phyloP scores from a whole-genome alignment of 2,329 filamentous ascomycete genomes.

The Eutypella sp. region DNA sequence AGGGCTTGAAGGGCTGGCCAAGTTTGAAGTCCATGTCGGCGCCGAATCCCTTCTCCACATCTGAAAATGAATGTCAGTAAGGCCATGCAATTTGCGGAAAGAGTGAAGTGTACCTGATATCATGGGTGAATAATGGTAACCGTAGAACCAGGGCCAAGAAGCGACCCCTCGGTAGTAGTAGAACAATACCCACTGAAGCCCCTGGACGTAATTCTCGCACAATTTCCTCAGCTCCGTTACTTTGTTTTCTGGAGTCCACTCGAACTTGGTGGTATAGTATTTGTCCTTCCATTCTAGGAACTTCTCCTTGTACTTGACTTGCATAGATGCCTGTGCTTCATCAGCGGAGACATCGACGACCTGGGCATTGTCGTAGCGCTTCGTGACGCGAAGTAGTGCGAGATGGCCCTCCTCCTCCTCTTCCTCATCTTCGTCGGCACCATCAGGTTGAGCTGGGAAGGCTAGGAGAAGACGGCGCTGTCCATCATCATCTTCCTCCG shows the following conservation, averaged over 20 bases:
- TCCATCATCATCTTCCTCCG: slow-evolving; percentile 52
- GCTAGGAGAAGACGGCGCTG: slow-evolving; percentile 47
- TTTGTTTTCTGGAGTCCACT: slow-evolving; percentile 78
- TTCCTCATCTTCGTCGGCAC: slow-evolving; percentile 54
- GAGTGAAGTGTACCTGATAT: slow-evolving; percentile 61
- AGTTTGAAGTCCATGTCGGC: slow-evolving; percentile 90
- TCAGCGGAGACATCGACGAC: slow-evolving; percentile 75
- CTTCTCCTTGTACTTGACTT: slow-evolving; percentile 83
- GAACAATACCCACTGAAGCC: slow-evolving; percentile 94
- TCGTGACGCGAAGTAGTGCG: slow-evolving; percentile 79
- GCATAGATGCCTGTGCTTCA: slow-evolving; percentile 72
- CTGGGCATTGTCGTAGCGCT: slow-evolving; percentile 84
- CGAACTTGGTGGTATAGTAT: slow-evolving; percentile 86
- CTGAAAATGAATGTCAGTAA: slow-evolving; percentile 39
- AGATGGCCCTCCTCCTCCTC: slow-evolving; percentile 76
- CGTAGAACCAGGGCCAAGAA: slow-evolving; percentile 98
- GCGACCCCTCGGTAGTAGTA: slow-evolving; percentile 98
- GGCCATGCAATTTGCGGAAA: background rate
- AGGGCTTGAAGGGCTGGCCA: slow-evolving; percentile 91
- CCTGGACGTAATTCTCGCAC: slow-evolving; percentile 95
- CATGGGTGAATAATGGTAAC: slow-evolving; percentile 95
- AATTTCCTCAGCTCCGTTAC: slow-evolving; percentile 70
- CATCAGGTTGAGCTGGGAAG: slow-evolving; percentile 39
- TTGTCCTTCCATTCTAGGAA: slow-evolving; percentile 91
- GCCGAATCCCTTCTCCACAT: slow-evolving; percentile 81